Evolutionary conservation across 805 yeast genomes (phyloP), one percentile per base, ranked within the genome.

Genomic region (Pichia rugopelliculosa): DNA sequence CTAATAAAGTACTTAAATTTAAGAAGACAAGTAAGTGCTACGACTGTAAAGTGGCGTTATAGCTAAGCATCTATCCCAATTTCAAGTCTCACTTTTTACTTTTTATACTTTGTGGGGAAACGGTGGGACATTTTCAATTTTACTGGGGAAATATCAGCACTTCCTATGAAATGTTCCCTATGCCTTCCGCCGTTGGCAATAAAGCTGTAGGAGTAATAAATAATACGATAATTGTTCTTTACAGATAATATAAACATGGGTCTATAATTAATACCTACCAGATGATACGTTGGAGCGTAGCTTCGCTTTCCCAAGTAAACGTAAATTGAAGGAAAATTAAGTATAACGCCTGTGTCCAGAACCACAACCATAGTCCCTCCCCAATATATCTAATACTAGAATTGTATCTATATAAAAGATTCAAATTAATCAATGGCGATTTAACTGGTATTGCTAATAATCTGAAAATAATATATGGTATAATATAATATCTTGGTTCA

Each of bases 401-500:
- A 15, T 59, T 60, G 49, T 62, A 57, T 55, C 55, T 18, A 51
- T 56, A 38, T 27, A 50, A 27, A 41, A 50, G 42, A 39, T 53
- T 22, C 43, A 56, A 21, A 42, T 48, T 47, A 8, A 59, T 10
- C 18, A 68, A 33, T 3, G 67, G 61, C 33, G 63, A 58, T 17
- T 62, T 56, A 22, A 68, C 64, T 17, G 80, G 77, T 12, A 66
- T 64, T 15, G 74, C 63, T 48, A 79, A 73, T 3, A 87, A 45
- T 56, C 97, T 75, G 79, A 90, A 88, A 36, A 89, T 64, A 12
- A 85, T 61, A 59, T 77, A 80, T 4, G 98, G 97, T 6, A 88
- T 57, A 42, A 91, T 86, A 63, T 84, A 93, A 62, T 93, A 93
- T 49, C 99, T 76, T 42, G 97, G 96, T 65, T 93, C 99, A 59